Base-by-base conservation (phyloP, 2,329 filamentous ascomycete species). In the Aureobasidium sp. region DNA sequence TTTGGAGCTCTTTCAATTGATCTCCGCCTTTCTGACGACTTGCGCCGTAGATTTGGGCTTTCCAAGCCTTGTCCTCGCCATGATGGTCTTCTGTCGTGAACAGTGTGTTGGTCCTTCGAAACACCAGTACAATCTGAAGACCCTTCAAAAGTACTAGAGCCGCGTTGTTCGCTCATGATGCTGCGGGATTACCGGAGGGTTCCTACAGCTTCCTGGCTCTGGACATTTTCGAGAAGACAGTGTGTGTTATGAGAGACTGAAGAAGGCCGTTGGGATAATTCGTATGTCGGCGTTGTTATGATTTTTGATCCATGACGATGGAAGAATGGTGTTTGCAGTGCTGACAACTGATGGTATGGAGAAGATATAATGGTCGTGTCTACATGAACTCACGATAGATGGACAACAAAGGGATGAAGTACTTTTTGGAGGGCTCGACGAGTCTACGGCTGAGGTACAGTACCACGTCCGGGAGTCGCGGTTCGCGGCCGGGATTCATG, bases 81-180 rank as follows among this genome's bases (percentile, higher is more conserved):
- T 44, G 55, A 48, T 13, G 29, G 42, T 58, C 42, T 48, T 29
- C 41, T 58, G 13, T 58, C 56, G 5, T 15, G 15, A 13, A 23
- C 9, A 12, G 23, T 17, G 15, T 29, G 44, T 58, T 58, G 55
- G 27, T 47, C 26, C n/a, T 46, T 39, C 12, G 41, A 46, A 12
- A 34, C 32, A 27, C 42, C 55, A 32, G 55, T 58, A 39, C 41
- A 37, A 34, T 50, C 44, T 5, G 56, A 59, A 34, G 56, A 46
- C 37, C 34, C 26, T n/a, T 58, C 55, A 42, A 58, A 44, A n/a
- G 52, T 39, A 37, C 26, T 47, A 12, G 55, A 58, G 41, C 42
- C 55, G 23, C 17, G n/a, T 32, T 58, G 55, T 15, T 58, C 55
- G 29, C 26, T 47, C 55, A 58, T 58, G 20, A 6, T 34, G 32